phyloP scores from a whole-genome alignment of 1,284 basidiomycete genomes.

The Lignosus rhinocerotis region DNA sequence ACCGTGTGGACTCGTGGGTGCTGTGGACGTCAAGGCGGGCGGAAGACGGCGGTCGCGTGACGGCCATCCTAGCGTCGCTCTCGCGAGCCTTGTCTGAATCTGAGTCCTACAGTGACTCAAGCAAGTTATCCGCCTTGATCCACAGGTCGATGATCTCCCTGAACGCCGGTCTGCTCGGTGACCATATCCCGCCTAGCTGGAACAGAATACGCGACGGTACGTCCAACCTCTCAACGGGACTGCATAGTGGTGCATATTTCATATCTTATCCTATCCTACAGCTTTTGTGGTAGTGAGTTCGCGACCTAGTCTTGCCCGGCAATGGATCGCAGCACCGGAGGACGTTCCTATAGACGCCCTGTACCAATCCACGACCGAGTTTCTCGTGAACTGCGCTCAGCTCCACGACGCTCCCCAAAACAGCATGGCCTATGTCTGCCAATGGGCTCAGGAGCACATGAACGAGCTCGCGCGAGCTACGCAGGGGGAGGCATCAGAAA shows the following conservation, averaged over 20 bases:
- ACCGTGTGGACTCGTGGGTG: neutral
- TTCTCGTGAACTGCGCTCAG: too few species aligned
- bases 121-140: neutral
- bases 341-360: too few species aligned
- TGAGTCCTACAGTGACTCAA: neutral
- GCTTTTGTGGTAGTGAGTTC: neutral
- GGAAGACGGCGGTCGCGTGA: neutral
- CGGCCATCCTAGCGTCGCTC: neutral
- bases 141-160: neutral
- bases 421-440: too few species aligned
- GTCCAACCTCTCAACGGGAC: neutral
- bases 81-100: neutral
- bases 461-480: too few species aligned
- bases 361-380: too few species aligned
- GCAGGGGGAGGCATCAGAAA: too few species aligned
- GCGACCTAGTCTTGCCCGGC: too few species aligned
- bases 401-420: too few species aligned
- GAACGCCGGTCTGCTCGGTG: neutral
- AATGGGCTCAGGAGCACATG: too few species aligned
- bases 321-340: too few species aligned
- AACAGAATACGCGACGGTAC: neutral
- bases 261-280: too few species aligned
- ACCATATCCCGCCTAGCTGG: neutral
- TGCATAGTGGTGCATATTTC: too few species aligned
- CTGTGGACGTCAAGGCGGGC: neutral